These are phyloP conservation scores for Aspergillus ochraceus DNA, from an alignment of 2,329 filamentous ascomycete genomes.

Conservation along the genomic window DNA sequence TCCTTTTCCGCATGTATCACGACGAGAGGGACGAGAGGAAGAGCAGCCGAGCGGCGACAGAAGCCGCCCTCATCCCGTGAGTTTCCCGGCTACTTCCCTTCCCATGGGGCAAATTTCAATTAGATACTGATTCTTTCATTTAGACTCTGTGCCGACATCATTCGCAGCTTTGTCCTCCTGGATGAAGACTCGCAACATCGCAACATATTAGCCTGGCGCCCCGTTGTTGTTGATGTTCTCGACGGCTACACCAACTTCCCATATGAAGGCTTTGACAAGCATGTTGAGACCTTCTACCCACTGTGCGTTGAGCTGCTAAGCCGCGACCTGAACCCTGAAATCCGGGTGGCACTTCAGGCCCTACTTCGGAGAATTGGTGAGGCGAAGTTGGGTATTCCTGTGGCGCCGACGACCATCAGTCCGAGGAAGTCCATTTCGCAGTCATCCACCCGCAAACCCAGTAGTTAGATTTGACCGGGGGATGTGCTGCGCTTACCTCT, in stretches of 20 bases:
- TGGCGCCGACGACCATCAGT: slow-evolving; percentile 28
- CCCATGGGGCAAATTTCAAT: not conserved
- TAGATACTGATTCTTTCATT: not conserved
- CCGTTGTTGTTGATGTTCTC: slow-evolving; percentile 93
- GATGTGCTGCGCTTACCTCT: slow-evolving; percentile 3
- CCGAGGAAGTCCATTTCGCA: slow-evolving; percentile 39
- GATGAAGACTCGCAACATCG: slow-evolving; percentile 96
- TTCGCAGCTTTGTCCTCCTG: slow-evolving; percentile 77
- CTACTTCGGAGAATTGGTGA: slow-evolving; percentile 83
- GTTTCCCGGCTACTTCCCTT: slow-evolving; percentile 23
- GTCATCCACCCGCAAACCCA: slow-evolving; percentile 31
- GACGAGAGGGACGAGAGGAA: slow-evolving; percentile 82
- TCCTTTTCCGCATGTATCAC: slow-evolving; percentile 95
- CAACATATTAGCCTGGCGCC: slow-evolving; percentile 95
- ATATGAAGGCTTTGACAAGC: slow-evolving; percentile 71
- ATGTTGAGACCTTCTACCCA: slow-evolving; percentile 83
- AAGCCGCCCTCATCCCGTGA: slow-evolving; percentile 82
- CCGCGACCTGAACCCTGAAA: slow-evolving; percentile 77
- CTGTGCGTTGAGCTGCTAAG: slow-evolving; percentile 78
- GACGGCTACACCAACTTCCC: slow-evolving; percentile 90
- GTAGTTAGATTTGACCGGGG: slow-evolving; percentile 14
- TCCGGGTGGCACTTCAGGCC: slow-evolving; percentile 74
- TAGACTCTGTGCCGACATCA: slow-evolving; percentile 86
- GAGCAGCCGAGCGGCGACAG: slow-evolving; percentile 77
- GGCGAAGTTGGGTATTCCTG: slow-evolving; percentile 55